Evolutionary conservation across 495 filamentous ascomycete genomes (phyloP), one percentile per base, ranked within the genome.

Genomic region (Xylaria castorea): DNA sequence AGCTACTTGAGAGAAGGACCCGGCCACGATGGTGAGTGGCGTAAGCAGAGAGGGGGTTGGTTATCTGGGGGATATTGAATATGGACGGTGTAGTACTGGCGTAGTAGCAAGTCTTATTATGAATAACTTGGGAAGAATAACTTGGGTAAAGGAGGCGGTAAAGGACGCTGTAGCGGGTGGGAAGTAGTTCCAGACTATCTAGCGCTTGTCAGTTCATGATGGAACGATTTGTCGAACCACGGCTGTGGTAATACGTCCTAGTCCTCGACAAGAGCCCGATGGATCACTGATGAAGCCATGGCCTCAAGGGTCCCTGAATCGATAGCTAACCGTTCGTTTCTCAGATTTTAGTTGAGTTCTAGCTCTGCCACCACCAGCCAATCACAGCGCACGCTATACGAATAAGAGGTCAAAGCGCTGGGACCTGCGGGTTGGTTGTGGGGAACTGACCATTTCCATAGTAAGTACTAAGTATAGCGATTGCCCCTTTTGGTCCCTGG

Each of bases 161-260:
- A 65, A 22, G 36, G 27, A 65, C 61, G 61, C 34, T 40, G 20
- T 1, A 46, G 50, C 34, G 18, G 46, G 30, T 1, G 22, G 40
- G n/a, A 64, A 32, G 34, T 34, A 48, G 18, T 38, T 14, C 12
- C 63, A 57, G 34, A 36, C 20, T 44, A 34, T 44, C 65, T 25
- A 69, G 68, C 34, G 25, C 27, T 36, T 36, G 68, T 73, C 71
- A 73, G 71, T 46, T 73, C 71, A 73, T 73, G 60, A 74, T 74
- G 60, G 72, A 40, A 74, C 60, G 72, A 73, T 73, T 57, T 65
- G 69, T 71, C 69, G 69, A 65, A 71, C 69, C 32, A 71, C 30
- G 25, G 22, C 46, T 20, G 40, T 42, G 36, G 46, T 25, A 62
- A 48, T 64, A 44, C 12, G 61, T 51, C n/a, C 40, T 61, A 70